A percentile compares a stretch with the other conserved stretches of the same genome.
These are phyloP conservation scores for Fusarium duplospermum DNA, from an alignment of 2,329 filamentous ascomycete genomes.

Conservation along the genomic window DNA sequence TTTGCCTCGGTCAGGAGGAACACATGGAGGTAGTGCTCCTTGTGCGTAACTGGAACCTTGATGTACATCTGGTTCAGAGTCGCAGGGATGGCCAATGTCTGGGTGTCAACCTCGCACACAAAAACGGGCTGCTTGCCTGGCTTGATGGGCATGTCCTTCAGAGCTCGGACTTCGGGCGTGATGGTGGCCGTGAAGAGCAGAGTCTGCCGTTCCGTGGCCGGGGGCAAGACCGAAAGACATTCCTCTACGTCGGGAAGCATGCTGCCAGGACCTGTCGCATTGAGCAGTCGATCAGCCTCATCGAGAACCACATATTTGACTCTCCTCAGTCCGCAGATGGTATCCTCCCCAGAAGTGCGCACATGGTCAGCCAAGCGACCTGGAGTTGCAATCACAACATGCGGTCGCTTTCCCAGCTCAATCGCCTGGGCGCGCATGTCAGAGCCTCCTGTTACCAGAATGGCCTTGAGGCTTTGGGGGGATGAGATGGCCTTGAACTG, in stretches of 20 bases:
- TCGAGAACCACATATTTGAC: slow-evolving; percentile 91
- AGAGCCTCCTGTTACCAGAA: slow-evolving; percentile 90
- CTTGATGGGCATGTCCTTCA: slow-evolving; percentile 80
- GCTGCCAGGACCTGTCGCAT: slow-evolving; percentile 77
- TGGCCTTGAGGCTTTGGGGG: slow-evolving; percentile 85
- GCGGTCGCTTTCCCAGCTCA: slow-evolving; percentile 82
- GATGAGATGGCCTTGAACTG: slow-evolving; percentile 94
- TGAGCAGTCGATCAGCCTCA: slow-evolving; percentile 91
- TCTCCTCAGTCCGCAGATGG: slow-evolving; percentile 81
- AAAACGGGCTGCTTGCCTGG: slow-evolving; percentile 81
- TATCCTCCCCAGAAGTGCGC: slow-evolving; percentile 89
- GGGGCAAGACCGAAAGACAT: slow-evolving; percentile 84
- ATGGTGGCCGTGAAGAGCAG: slow-evolving; percentile 96
- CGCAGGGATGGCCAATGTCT: slow-evolving; percentile 79
- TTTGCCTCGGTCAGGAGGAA: slow-evolving; percentile 86
- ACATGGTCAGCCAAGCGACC: slow-evolving; percentile 95
- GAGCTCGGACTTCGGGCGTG: slow-evolving; percentile 87
- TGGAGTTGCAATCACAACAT: slow-evolving; percentile 94
- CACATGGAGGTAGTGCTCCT: slow-evolving; percentile 93
- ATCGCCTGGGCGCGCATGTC: slow-evolving; percentile 95
- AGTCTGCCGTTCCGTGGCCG: slow-evolving; percentile 84
- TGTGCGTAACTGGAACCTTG: slow-evolving; percentile 89
- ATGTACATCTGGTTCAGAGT: slow-evolving; percentile 88
- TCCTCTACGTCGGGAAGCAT: slow-evolving; percentile 97
- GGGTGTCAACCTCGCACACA: slow-evolving; percentile 87